Conservation (phyloP, 2,329 filamentous ascomycete genomes). For the Epichloe aotearoae region DNA sequence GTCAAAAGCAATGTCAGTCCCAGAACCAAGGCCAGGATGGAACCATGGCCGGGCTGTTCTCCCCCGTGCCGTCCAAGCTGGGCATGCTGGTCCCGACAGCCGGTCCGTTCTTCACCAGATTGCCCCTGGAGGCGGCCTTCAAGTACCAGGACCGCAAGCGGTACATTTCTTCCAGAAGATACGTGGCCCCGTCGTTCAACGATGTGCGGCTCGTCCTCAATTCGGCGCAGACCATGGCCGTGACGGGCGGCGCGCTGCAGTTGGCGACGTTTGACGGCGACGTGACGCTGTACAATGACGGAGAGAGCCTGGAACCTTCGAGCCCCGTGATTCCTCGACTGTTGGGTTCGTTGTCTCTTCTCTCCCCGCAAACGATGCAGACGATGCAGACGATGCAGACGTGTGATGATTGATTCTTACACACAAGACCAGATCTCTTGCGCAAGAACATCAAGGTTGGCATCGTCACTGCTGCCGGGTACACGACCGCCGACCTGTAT, state of each 20-base stretch:
- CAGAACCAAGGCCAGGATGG: constrained; percentile 2
- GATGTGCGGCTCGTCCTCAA: constrained; percentile 88
- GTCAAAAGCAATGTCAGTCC: constrained; percentile 37
- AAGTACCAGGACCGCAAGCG: constrained; percentile 76
- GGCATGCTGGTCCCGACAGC: constrained; percentile 83
- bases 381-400: too few species aligned
- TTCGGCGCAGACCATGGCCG: constrained; percentile 84
- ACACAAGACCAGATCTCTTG: constrained; percentile 45
- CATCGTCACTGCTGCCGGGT: constrained; percentile 93
- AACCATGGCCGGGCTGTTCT: constrained; percentile 20
- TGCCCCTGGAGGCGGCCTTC: constrained; percentile 82
- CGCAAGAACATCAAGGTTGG: constrained; percentile 70
- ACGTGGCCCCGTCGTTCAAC: constrained; percentile 94
- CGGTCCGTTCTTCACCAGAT: constrained; percentile 83
- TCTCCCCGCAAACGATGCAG: too few species aligned
- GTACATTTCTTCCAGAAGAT: constrained; percentile 79
- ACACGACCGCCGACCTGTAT: constrained; percentile 77
- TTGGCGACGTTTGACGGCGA: constrained; percentile 96
- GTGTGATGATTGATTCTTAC: not conserved
- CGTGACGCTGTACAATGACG: constrained; percentile 89
- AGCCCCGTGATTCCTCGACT: constrained; percentile 64
- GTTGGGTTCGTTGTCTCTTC: constrained; percentile 24
- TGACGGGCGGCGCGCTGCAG: constrained; percentile 65
- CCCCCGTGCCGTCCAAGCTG: constrained; percentile 59
- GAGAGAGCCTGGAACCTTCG: constrained; percentile 58